phyloP scores from a whole-genome alignment of 2,329 filamentous ascomycete genomes.

The Celoporthe dispersa region DNA sequence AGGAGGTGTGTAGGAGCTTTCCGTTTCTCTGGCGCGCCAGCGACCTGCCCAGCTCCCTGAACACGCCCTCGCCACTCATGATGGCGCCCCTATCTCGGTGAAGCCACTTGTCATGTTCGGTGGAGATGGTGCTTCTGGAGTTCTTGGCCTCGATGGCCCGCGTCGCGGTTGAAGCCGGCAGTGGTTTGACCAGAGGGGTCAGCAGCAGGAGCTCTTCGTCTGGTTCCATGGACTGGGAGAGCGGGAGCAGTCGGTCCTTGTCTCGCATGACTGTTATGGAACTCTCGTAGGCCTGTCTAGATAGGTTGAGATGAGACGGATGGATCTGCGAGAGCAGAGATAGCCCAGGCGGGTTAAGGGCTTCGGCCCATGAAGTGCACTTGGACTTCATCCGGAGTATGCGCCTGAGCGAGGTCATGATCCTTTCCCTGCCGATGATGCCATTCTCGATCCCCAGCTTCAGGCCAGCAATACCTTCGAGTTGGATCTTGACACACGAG shows the following conservation, averaged over 20 bases:
- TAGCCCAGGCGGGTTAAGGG: conserved; percentile 83
- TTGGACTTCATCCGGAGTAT: conserved; percentile 81
- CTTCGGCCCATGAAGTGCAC: conserved; percentile 89
- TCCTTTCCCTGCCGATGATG: conserved; percentile 80
- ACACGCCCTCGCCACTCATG: conserved; percentile 92
- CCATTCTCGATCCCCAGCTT: conserved; percentile 89
- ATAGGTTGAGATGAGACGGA: conserved; percentile 78
- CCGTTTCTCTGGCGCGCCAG: conserved; percentile 86
- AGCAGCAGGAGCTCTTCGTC: conserved; percentile 89
- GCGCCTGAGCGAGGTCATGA: conserved; percentile 78
- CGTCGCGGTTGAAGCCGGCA: conserved; percentile 87
- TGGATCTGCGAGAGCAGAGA: conserved; percentile 79
- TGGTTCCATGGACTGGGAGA: conserved; percentile 79
- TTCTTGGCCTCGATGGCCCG: conserved; percentile 65
- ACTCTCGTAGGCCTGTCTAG: conserved; percentile 84
- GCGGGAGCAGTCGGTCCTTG: conserved; percentile 80
- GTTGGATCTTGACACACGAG: conserved; percentile 60
- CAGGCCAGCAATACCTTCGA: conserved; percentile 88
- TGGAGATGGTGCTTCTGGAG: conserved; percentile 40
- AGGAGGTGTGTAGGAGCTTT: conserved; percentile 89
- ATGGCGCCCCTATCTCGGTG: conserved; percentile 67
- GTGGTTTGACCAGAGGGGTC: conserved; percentile 86
- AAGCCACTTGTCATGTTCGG: conserved; percentile 58
- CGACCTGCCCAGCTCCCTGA: conserved; percentile 84
- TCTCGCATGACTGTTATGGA: conserved; percentile 94